Evolutionary conservation across 2,329 filamentous ascomycete species (phyloP), one percentile per base, ranked within the genome.

Genomic region (Colletotrichum trifolii): DNA sequence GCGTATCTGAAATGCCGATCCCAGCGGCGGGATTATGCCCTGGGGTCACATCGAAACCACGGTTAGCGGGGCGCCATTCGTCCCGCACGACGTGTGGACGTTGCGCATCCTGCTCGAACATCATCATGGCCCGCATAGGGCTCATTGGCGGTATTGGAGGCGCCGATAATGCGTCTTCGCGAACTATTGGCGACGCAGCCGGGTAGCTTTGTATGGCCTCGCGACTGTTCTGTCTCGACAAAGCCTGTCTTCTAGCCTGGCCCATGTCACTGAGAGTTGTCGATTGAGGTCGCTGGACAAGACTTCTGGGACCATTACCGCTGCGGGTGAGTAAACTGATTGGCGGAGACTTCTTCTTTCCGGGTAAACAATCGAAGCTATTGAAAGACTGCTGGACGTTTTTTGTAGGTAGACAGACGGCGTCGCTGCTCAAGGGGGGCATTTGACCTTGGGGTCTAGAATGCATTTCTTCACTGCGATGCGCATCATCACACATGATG

Each of bases 311-410:
- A 71, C 73, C 49, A 71, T 75, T 10, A 11, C 67, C 73, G 36
- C 76, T 79, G 34, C 79, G 76, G 4, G 77, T 81, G n/a, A 74
- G 74, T 73, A 83, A 77, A 68, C 78, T 82, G 35, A 82, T 75
- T 0, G 81, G 79, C 1, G 79, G 78, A 3, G 78, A 75, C 0
- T 70, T 78, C 60, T 73, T 76, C 45, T 71, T 73, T 17, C 69
- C 59, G 15, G 25, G 11, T 8, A 45, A n/a, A 15, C 2, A n/a
- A 8, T 36, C 33, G 34, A 67, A 66, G 33, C 73, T 69, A 34
- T 71, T 69, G 12, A 73, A 70, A 12, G 76, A 67, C 12, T 73
- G 70, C 13, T 74, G 74, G 43, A 34, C 45, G 17, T 39, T 35
- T 8, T 54, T 43, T 11, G 49, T 33, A 36, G 50, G 46, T 13